Evolutionary conservation across 768 basidiomycete species (phyloP).

Genomic region (Tephrocybe sp.): DNA sequence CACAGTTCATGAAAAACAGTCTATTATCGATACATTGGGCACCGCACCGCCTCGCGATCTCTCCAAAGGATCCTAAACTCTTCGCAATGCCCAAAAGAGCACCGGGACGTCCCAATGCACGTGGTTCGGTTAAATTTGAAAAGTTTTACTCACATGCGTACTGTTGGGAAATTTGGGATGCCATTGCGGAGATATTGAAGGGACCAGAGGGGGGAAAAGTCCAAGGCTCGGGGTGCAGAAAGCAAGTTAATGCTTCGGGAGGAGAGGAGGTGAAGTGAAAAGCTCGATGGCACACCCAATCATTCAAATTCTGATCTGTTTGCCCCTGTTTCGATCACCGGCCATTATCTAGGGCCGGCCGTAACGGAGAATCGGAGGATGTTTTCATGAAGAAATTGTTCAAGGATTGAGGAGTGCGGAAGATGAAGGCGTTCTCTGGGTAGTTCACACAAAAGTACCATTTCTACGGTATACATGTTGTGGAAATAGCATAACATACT

Average conservation of each 20-base stretch:
- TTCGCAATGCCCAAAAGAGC: not conserved
- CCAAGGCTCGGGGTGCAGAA: conserved; percentile 39
- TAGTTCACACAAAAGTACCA: too few species aligned
- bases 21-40: too few species aligned
- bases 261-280: conserved; percentile 23
- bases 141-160: conserved; percentile 68
- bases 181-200: conserved; percentile 48
- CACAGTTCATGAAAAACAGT: too few species aligned
- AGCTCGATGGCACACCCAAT: not conserved
- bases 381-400: too few species aligned
- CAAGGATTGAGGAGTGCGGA: too few species aligned
- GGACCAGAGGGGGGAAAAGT: conserved; percentile 28
- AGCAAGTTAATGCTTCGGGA: conserved; percentile 84
- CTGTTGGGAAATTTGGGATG: conserved; percentile 76
- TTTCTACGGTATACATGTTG: too few species aligned
- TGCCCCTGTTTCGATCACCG: conserved; percentile 14
- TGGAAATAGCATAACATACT: too few species aligned
- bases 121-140: conserved; percentile 12
- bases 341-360: not conserved
- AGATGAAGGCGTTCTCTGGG: too few species aligned
- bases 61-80: too few species aligned
- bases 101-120: conserved; percentile 6
- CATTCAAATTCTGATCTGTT: conserved; percentile 11
- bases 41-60: too few species aligned
- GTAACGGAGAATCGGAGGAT: too few species aligned